Percentiles rank a stretch among this genome's conserved stretches.
phyloP scores from a whole-genome alignment of 106 monocot genomes.

The Acorus calamus region DNA sequence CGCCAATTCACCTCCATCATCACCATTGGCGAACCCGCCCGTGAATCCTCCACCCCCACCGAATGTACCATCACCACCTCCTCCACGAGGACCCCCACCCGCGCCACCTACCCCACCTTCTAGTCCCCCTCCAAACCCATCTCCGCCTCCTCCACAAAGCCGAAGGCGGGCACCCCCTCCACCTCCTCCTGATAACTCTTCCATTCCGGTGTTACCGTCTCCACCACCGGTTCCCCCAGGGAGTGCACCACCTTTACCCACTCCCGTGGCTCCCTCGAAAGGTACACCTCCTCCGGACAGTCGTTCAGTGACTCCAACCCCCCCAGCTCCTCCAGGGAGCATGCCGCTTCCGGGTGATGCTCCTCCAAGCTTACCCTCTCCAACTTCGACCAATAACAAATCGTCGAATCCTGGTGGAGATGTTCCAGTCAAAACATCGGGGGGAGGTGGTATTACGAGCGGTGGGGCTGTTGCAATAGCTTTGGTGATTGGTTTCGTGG shows the following conservation, averaged over 20 bases:
- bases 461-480: conserved; percentile 19
- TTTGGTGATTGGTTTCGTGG: conserved; percentile 18
- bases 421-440: neutral
- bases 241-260: conserved; percentile 1
- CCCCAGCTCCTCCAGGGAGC: too few relatives aligned
- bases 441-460: conserved; percentile 12
- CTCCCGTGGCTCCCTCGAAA: neutral
- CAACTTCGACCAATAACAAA: conserved; percentile 7
- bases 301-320: too few relatives aligned
- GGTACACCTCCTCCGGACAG: too few relatives aligned
- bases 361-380: conserved; percentile 11
- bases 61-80: conserved; percentile 1
- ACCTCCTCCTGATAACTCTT: neutral
- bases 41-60: neutral
- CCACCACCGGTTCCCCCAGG: conserved; percentile 1
- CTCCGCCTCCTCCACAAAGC: neutral
- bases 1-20: neutral
- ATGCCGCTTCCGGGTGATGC: neutral
- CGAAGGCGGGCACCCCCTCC: conserved; percentile 1
- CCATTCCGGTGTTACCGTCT: neutral
- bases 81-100: neutral
- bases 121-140: neutral
- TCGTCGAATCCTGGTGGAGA: conserved; percentile 5
- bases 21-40: neutral
- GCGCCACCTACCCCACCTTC: neutral